A percentile compares a stretch with the other conserved stretches of the same genome.
These are phyloP conservation scores for Mycena alexandri DNA, from an alignment of 768 basidiomycete genomes.

Conservation along the genomic window DNA sequence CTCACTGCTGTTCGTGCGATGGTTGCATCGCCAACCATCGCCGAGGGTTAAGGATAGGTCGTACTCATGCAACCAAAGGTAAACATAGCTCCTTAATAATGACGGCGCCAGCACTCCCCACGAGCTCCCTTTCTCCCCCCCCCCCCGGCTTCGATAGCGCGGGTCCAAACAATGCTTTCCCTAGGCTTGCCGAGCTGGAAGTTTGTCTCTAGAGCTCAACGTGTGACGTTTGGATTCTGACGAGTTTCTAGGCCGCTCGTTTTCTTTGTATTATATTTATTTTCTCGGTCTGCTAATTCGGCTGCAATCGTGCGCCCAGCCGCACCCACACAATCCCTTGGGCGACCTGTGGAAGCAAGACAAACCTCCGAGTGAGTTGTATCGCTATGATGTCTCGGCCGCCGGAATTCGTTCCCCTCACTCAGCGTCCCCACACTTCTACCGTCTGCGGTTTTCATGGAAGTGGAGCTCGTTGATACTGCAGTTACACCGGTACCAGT, in stretches of 20 bases:
- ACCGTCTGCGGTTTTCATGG: too few species aligned
- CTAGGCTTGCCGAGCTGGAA: background rate
- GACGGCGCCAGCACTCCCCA: too few species aligned
- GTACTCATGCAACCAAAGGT: too few species aligned
- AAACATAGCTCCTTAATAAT: too few species aligned
- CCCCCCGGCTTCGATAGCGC: constrained; percentile 12
- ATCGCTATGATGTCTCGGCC: background rate
- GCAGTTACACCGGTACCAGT: too few species aligned
- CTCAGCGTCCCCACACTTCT: too few species aligned
- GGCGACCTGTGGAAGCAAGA: background rate
- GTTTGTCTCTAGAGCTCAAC: background rate
- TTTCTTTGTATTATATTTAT: constrained; percentile 1
- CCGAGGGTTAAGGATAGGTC: too few species aligned
- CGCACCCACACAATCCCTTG: background rate
- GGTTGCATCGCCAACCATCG: too few species aligned
- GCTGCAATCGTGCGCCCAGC: background rate
- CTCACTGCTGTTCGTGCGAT: too few species aligned
- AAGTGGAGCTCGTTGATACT: too few species aligned
- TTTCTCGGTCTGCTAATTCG: background rate
- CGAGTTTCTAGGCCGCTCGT: background rate
- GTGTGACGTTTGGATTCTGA: background rate
- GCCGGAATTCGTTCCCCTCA: background rate
- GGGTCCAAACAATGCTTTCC: background rate
- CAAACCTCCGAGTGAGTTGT: background rate
- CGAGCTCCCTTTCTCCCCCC: too few species aligned